phyloP scores from a whole-genome alignment of 2,329 filamentous ascomycete genomes.

The Colletotrichum caudatum region DNA sequence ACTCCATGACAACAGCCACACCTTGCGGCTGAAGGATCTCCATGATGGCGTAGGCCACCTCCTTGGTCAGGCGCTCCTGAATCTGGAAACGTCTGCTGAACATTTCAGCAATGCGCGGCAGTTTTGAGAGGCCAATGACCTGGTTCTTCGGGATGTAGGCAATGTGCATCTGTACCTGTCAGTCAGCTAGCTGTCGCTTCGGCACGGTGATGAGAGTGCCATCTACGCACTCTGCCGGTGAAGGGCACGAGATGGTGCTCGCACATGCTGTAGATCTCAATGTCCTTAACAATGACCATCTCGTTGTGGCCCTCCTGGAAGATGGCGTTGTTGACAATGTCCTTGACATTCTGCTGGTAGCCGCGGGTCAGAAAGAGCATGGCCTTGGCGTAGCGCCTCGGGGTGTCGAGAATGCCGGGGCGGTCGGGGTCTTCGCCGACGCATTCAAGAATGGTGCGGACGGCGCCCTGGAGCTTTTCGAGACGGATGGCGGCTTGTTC shows the following conservation, averaged over 20 bases:
- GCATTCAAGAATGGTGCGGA: slow-evolving; percentile 75
- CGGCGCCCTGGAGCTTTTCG: slow-evolving; percentile 70
- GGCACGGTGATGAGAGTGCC: background rate
- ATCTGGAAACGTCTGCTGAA: slow-evolving; percentile 94
- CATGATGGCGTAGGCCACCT: slow-evolving; percentile 93
- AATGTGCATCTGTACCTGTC: slow-evolving; percentile 85
- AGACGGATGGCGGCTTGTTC: slow-evolving; percentile 65
- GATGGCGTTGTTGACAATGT: slow-evolving; percentile 92
- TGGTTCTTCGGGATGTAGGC: slow-evolving; percentile 94
- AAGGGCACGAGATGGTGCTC: slow-evolving; percentile 99
- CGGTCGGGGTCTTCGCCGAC: slow-evolving; percentile 76
- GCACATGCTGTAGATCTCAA: slow-evolving; percentile 93
- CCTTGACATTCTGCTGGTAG: slow-evolving; percentile 92
- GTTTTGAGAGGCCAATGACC: slow-evolving; percentile 94
- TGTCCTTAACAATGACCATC: slow-evolving; percentile 97
- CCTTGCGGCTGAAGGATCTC: slow-evolving; percentile 94
- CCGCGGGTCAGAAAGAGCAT: slow-evolving; percentile 97
- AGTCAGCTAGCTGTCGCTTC: slow-evolving; percentile 8
- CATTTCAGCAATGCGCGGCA: slow-evolving; percentile 97
- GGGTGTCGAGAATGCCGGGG: slow-evolving; percentile 75
- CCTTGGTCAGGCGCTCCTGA: slow-evolving; percentile 94
- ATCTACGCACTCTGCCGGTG: slow-evolving; percentile 80
- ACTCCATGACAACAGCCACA: slow-evolving; percentile 97
- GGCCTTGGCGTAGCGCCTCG: slow-evolving; percentile 92
- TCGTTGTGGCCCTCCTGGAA: slow-evolving; percentile 98